Evolutionary conservation across 2,329 filamentous ascomycete species (phyloP).

Genomic region (Macrophomina tecta): DNA sequence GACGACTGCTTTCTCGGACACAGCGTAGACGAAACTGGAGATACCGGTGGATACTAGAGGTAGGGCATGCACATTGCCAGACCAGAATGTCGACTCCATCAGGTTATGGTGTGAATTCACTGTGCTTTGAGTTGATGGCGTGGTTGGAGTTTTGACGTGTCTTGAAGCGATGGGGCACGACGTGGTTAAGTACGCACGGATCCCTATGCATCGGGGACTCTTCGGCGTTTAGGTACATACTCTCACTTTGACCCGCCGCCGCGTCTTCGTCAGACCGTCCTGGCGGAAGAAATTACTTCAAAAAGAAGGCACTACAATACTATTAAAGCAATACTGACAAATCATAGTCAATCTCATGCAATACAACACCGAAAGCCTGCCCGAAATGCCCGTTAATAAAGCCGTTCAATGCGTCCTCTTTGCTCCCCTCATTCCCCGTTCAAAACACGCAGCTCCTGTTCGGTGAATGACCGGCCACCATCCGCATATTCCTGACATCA

Average conservation of each 20-base stretch:
- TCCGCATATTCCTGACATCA: not conserved
- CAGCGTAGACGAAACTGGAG: conserved; percentile 23
- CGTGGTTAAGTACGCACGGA: not conserved
- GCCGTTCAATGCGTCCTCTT: not conserved
- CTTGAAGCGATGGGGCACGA: not conserved
- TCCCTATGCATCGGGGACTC: not conserved
- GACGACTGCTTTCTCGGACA: conserved; percentile 22
- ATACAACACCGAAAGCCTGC: no score
- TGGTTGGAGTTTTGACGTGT: not conserved
- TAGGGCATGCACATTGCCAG: conserved; percentile 10
- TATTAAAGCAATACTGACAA: not conserved
- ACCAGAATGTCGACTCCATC: not conserved
- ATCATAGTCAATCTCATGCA: not conserved
- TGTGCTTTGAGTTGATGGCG: not conserved
- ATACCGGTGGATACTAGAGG: conserved; percentile 20
- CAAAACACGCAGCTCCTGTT: not conserved
- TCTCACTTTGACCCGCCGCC: no score
- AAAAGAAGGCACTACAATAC: not conserved
- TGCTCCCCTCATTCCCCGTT: not conserved
- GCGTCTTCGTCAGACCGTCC: not conserved
- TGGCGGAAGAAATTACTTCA: not conserved
- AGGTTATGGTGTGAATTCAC: not conserved
- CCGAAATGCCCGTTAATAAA: not conserved
- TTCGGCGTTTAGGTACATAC: not conserved
- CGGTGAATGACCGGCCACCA: not conserved